Evolutionary conservation across 768 basidiomycete genomes (phyloP), one percentile per base, ranked within the genome.

Genomic region (Coprinopsis marcescibilis): DNA sequence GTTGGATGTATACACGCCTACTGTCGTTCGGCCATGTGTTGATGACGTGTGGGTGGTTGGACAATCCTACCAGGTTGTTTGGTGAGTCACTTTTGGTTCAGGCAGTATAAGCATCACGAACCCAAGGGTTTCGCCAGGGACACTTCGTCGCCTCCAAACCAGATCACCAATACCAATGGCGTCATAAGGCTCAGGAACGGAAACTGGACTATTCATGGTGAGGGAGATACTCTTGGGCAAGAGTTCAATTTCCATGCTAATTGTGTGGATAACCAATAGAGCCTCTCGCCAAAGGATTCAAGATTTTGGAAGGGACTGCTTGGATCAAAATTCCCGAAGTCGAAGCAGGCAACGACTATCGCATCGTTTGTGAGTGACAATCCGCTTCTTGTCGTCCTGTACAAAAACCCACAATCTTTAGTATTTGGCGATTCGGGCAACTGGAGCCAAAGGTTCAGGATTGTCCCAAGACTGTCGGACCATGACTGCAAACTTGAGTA

Each of bases 1-100:
- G 3, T 64, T 64, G 21, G 71, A 72, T 48, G 72, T 74, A 0
- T 75, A 62, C 55, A 62, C 51, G 0, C 73, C 73, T 0, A 45
- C 33, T 3, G 57, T 75, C 41, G 55, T 47, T 8, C 55, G 39
- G 11, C 73, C 73, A 2, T 23, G 32, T 2, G 37, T 52, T 12
- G 54, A 36, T 25, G 57, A 64, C 15, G 36, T 59, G 43, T 73
- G 72, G 69, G n/a, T 41, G 23, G 60, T 58, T n/a, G 69, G 71
- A 5, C 6, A 53, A 34, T 58, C 44, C 2, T 62, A 57, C 48
- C 59, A 46, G 19, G 69, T 75, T 46, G 61, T 58, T 27, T 75
- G 73, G 71, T 64, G 39, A 11, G 55, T 49, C 33, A 14, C 12
- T 20, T 4, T 30, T 13, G 20, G n/a, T 26, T 25, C 10, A 14